Conservation (phyloP, 2,329 filamentous ascomycete species). For the Ceratocystis diversiconidia region DNA sequence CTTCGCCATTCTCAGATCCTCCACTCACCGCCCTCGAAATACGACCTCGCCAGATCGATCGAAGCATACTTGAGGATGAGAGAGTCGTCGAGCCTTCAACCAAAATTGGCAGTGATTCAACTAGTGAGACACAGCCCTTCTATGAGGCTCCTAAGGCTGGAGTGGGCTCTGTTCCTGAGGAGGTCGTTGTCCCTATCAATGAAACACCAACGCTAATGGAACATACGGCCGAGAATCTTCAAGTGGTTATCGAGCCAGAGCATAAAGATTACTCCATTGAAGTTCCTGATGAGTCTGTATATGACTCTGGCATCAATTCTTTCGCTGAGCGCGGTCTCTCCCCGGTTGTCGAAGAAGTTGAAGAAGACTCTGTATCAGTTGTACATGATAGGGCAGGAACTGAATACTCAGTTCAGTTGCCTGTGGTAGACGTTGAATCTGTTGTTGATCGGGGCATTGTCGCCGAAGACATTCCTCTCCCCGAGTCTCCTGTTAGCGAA, state of each 20-base stretch:
- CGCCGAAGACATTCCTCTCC: not conserved
- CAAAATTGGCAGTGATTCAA: not conserved
- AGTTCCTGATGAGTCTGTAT: not conserved
- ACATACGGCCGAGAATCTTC: not conserved
- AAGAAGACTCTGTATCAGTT: not conserved
- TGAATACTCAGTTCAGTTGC: not conserved
- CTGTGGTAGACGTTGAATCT: not conserved
- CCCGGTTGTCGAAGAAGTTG: not conserved
- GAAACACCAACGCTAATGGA: not conserved
- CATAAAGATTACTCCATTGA: not conserved
- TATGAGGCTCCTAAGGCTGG: not conserved
- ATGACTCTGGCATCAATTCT: not conserved
- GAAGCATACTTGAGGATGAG: not conserved
- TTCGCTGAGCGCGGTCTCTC: not conserved
- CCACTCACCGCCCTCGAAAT: not conserved
- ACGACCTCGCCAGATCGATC: not conserved
- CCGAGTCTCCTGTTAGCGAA: not conserved
- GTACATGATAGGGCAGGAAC: not conserved
- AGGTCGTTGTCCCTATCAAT: not conserved
- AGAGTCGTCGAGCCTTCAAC: not conserved
- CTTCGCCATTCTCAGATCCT: not conserved
- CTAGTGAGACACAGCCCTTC: not conserved
- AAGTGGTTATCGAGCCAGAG: not conserved
- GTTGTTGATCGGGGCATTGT: not conserved
- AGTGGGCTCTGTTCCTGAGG: not conserved